phyloP scores from a whole-genome alignment of 345 rosid genomes.

The Populus deltoides region DNA sequence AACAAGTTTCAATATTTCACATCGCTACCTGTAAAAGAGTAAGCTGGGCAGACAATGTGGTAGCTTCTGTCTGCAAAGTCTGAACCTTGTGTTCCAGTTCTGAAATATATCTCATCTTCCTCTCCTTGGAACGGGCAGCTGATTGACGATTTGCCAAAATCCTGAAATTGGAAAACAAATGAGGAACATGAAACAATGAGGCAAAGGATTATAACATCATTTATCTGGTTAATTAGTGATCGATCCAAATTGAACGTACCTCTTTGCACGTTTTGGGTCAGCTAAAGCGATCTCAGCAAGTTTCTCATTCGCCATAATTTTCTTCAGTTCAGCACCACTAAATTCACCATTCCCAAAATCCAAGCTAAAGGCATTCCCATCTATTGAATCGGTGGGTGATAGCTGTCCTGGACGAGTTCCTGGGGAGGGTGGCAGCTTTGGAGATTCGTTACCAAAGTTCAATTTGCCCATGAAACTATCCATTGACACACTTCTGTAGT shows the following conservation, averaged over 20 bases:
- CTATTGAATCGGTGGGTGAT: conserved; percentile 62
- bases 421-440: conserved; percentile 77
- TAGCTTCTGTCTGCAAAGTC: conserved; percentile 94
- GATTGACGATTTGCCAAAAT: conserved; percentile 93
- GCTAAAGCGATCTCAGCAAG: conserved; percentile 83
- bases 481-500: conserved; percentile 87
- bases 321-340: conserved; percentile 76
- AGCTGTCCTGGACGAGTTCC: conserved; percentile 62
- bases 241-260: conserved; percentile 34
- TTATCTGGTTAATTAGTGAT: background rate
- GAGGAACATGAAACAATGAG: background rate
- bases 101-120: conserved; percentile 88
- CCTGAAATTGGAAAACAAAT: conserved; percentile 35
- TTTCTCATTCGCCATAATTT: conserved; percentile 93
- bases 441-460: conserved; percentile 71
- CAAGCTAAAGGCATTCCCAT: conserved; percentile 71
- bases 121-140: conserved; percentile 94
- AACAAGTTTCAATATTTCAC: background rate
- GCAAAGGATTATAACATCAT: no score
- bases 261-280: conserved; percentile 91
- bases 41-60: conserved; percentile 92
- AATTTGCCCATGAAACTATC: conserved; percentile 88
- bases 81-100: conserved; percentile 97
- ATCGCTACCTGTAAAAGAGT: conserved; percentile 73
- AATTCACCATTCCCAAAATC: conserved; percentile 92